Percentiles rank a stretch among this genome's conserved stretches.
These are phyloP conservation scores for Pouteria glomerata DNA, from an alignment of 148 eudicot species.

Conservation along the genomic window DNA sequence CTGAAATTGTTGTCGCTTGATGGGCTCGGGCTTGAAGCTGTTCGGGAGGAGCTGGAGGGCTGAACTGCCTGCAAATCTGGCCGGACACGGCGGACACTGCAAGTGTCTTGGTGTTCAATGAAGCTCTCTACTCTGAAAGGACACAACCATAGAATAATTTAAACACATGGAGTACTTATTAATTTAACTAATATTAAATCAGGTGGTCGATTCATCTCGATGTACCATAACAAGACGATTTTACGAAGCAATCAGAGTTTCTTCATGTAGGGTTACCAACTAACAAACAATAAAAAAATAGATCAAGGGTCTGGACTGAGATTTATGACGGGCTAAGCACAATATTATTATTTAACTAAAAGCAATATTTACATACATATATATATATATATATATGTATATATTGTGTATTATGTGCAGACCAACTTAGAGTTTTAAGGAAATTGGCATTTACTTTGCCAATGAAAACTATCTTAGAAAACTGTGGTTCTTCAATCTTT, in stretches of 20 bases:
- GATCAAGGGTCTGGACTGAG: neutral
- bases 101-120: slow-evolving; percentile 83
- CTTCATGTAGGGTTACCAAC: slow-evolving; percentile 24
- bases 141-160: neutral
- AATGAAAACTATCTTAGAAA: neutral
- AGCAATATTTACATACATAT: neutral
- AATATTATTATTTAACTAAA: neutral
- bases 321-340: neutral
- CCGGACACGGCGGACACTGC: slow-evolving; percentile 38
- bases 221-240: neutral
- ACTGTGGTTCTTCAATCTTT: neutral
- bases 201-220: neutral
- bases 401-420: neutral
- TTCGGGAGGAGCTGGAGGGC: slow-evolving; percentile 34
- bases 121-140: slow-evolving; percentile 66
- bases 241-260: slow-evolving; percentile 9
- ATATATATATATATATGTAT: neutral
- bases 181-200: neutral
- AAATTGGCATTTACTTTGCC: neutral
- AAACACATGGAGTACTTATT: neutral
- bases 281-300: slow-evolving; percentile 17
- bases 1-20: slow-evolving; percentile 40
- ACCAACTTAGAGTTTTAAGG: neutral
- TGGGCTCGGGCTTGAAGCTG: slow-evolving; percentile 62
- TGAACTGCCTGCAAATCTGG: slow-evolving; percentile 24